Evolutionary conservation across 2,329 filamentous ascomycete species (phyloP).

Genomic region (Fusarium sp.): DNA sequence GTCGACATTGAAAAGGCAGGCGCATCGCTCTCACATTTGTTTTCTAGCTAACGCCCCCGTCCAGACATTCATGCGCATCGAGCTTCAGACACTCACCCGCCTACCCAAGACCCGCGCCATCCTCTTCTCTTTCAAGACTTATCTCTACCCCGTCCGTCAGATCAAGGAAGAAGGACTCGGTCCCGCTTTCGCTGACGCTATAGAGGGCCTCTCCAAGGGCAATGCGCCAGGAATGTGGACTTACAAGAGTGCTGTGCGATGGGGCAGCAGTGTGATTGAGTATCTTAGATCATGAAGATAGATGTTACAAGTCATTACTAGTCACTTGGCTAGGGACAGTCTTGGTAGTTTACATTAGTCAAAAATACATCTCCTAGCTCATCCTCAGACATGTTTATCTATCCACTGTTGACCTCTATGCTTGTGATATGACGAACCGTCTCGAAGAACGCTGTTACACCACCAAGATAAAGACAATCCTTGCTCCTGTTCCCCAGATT

Average conservation of each 20-base stretch:
- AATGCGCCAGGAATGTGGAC: slow-evolving; percentile 44
- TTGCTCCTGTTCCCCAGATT: background rate
- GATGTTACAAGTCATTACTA: background rate
- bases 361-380: background rate
- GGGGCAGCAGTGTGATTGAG: slow-evolving; percentile 32
- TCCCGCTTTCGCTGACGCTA: slow-evolving; percentile 36
- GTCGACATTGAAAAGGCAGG: slow-evolving; percentile 27
- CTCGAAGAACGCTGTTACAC: no score
- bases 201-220: slow-evolving; percentile 34
- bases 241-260: slow-evolving; percentile 38
- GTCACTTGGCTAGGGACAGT: background rate
- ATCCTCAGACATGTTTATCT: no score
- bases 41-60: background rate
- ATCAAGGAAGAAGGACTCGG: slow-evolving; percentile 37
- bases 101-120: slow-evolving; percentile 36
- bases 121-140: slow-evolving; percentile 42
- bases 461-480: background rate
- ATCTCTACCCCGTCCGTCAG: slow-evolving; percentile 37
- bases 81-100: slow-evolving; percentile 35
- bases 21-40: rapidly evolving
- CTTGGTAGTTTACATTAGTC: background rate
- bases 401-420: no score
- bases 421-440: no score
- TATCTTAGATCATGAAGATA: slow-evolving; percentile 31
- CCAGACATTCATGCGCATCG: slow-evolving; percentile 41